Evolutionary conservation across 2,329 filamentous ascomycete species (phyloP).

Genomic region (Teratosphaeria pseudoeucalypti): DNA sequence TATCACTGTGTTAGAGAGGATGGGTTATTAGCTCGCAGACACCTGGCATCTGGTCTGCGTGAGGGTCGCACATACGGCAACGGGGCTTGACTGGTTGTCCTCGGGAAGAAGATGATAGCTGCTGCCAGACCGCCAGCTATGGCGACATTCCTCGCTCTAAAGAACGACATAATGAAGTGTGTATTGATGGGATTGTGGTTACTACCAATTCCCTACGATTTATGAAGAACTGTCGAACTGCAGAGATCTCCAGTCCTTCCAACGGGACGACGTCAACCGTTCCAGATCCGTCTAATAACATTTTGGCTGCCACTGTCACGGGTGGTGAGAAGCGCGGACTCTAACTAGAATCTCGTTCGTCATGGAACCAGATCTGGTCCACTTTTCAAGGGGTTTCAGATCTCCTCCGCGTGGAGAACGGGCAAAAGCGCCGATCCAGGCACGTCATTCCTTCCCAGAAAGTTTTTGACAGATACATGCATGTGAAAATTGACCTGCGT

Average conservation of each 20-base stretch:
- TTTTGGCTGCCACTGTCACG: background rate
- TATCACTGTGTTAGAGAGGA: conserved; percentile 1
- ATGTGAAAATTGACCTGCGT: background rate
- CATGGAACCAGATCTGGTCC: background rate
- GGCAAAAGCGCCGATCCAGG: background rate
- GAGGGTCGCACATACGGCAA: background rate
- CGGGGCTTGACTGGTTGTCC: conserved; percentile 4
- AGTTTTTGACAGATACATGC: background rate
- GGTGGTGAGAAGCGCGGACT: background rate
- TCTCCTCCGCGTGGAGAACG: background rate
- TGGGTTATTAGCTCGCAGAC: background rate
- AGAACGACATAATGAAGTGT: conserved; percentile 14
- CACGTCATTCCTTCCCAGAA: background rate
- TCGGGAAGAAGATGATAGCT: conserved; percentile 16
- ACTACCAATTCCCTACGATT: background rate
- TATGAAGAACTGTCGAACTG: background rate
- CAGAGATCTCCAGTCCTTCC: background rate
- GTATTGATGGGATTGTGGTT: background rate
- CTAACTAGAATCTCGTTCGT: background rate
- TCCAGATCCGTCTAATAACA: background rate
- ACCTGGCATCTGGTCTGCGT: background rate
- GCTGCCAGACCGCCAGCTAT: conserved; percentile 19
- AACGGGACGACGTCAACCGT: background rate
- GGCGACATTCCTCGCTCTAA: conserved; percentile 22
- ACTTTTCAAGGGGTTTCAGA: background rate